These are phyloP conservation scores for Zymoseptoria brevis DNA, from an alignment of 2,329 filamentous ascomycete genomes.

Conservation along the genomic window DNA sequence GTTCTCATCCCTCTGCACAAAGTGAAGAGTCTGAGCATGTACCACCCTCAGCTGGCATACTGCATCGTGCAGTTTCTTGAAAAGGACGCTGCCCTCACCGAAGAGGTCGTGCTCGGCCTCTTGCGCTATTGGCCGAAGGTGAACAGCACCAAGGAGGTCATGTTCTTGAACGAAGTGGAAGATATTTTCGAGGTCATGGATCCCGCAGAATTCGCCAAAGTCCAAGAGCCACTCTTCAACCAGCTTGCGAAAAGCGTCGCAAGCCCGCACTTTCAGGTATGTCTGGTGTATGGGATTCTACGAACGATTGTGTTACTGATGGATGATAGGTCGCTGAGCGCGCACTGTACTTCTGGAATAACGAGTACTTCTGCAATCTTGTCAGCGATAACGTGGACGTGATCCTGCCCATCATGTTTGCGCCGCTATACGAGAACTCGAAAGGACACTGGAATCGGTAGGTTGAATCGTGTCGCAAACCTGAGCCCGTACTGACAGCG, in stretches of 20 bases:
- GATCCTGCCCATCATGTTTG: slow-evolving; percentile 98
- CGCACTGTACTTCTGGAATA: slow-evolving; percentile 99
- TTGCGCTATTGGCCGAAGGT: slow-evolving; percentile 98
- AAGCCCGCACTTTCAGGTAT: slow-evolving; percentile 89
- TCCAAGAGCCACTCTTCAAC: slow-evolving; percentile 94
- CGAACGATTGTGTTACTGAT: slow-evolving; percentile 8
- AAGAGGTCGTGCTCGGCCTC: slow-evolving; percentile 93
- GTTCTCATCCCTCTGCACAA: slow-evolving; percentile 93
- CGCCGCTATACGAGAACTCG: slow-evolving; percentile 94
- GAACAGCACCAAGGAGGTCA: slow-evolving; percentile 99
- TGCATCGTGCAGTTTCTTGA: slow-evolving; percentile 98
- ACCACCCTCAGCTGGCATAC: slow-evolving; percentile 95
- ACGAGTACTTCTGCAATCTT: slow-evolving; percentile 98
- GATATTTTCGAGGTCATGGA: slow-evolving; percentile 99
- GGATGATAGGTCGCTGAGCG: slow-evolving; percentile 70
- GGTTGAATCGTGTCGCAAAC: slow-evolving; percentile 18
- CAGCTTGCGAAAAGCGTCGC: slow-evolving; percentile 96
- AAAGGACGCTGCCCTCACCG: slow-evolving; percentile 92
- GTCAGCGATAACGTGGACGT: slow-evolving; percentile 99
- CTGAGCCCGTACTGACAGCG: slow-evolving; percentile 4
- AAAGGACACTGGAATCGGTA: slow-evolving; percentile 99
- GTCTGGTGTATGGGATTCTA: background rate
- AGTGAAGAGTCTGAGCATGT: slow-evolving; percentile 99
- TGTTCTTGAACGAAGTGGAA: slow-evolving; percentile 98
- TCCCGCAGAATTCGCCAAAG: slow-evolving; percentile 94